Percentiles rank a stretch among this genome's conserved stretches.
Conservation (phyloP, 352 stramenopile genomes). For the Phytophthora sp. region DNA sequence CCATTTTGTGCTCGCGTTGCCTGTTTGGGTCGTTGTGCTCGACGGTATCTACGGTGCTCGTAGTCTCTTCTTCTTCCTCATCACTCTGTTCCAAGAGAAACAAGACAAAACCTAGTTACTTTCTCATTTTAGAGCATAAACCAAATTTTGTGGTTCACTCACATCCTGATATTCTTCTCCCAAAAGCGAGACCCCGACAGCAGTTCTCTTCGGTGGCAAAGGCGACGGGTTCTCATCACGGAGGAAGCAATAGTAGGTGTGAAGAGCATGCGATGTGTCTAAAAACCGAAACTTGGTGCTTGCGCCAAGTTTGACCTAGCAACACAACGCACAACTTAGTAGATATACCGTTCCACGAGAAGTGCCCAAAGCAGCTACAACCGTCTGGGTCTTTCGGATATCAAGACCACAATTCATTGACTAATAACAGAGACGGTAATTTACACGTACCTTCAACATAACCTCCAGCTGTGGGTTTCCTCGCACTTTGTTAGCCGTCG, state of each 20-base stretch:
- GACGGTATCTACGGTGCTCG: neutral
- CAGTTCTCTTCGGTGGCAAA: neutral
- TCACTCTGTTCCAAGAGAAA: slow-evolving; percentile 21
- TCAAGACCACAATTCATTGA: no score
- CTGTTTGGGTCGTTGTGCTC: slow-evolving; percentile 2
- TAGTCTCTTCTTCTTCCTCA: slow-evolving; percentile 15
- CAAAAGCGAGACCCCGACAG: slow-evolving; percentile 30
- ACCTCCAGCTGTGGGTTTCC: slow-evolving; percentile 49
- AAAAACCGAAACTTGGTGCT: slow-evolving; percentile 53
- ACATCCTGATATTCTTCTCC: slow-evolving; percentile 54
- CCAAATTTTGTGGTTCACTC: slow-evolving; percentile 7
- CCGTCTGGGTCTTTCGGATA: no score
- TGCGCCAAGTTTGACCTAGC: slow-evolving; percentile 45
- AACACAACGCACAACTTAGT: slow-evolving; percentile 4
- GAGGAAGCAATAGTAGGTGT: slow-evolving; percentile 58
- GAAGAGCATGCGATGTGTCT: slow-evolving; percentile 31
- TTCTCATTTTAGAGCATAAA: neutral
- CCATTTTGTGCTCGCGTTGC: slow-evolving; percentile 5
- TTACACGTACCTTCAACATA: slow-evolving; percentile 46
- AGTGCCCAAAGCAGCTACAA: no score
- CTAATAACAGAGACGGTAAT: neutral
- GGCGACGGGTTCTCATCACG: slow-evolving; percentile 43
- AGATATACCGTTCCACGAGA: no score
- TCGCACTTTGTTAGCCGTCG: slow-evolving; percentile 53
- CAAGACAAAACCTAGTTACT: neutral